Base-by-base conservation (phyloP, 345 rosid genomes). In the Pseudoturritis turrita region DNA sequence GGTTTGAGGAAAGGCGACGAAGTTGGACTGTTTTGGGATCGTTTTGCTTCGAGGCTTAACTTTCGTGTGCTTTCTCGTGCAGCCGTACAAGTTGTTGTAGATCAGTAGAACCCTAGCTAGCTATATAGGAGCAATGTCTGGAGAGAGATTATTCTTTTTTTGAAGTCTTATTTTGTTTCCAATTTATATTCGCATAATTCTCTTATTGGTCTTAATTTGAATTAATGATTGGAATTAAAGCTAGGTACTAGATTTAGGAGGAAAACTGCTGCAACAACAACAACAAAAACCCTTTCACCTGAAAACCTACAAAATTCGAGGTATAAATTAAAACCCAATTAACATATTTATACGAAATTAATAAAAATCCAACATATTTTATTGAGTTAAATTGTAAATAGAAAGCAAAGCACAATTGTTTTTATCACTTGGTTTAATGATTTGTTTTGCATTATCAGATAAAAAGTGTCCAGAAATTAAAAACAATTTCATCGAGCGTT, bases 1-100 rank as follows among this genome's bases (percentile, higher is more conserved):
- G 28, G 10, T 43, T 53, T 72, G 70, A 62, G 51, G 7, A 43
- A 15, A 17, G 53, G 31, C 3, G 76, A 62, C 41, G 21, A 72
- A 18, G 43, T 52, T 43, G 70, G 62, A 62, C 33, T 53, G 23
- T 72, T 62, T 62, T 72, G 76, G 76, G 76, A 62, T 43, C 54
- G n/a, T 31, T 72, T 35, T 23, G 47, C 31, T 62, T 35, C 35
- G 11, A 41, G 10, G 47, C 62, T 62, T 0, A 70, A 53, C 50
- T 72, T 72, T 54, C 6, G 56, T 25, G 62, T 72, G 62, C 76
- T 62, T 29, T 71, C 62, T 62, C 68, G 67, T 17, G 41, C 54
- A 45, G 0, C 37, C 44, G 4, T 31, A 7, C 0, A 60, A n/a
- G 10, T 4, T 44, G 39, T 40, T 7, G 47, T 39, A 40, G 35